These are phyloP conservation scores for Periglandula ipomoeae DNA, from an alignment of 2,329 filamentous ascomycete genomes.

Conservation along the genomic window DNA sequence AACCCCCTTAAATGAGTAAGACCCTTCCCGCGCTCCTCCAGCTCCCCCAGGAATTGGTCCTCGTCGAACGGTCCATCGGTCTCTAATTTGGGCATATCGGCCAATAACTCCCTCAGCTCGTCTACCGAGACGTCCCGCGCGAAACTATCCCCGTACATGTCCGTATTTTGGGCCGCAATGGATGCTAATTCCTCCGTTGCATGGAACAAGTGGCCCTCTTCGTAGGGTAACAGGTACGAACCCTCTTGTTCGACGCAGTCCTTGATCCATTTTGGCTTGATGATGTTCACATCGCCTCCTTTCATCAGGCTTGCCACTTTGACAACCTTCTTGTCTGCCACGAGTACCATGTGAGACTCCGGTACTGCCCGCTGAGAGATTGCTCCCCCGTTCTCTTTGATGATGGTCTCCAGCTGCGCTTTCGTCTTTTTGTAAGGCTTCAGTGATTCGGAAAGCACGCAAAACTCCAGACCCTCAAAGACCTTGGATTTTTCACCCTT, in stretches of 20 bases:
- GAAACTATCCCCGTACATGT: conserved; percentile 78
- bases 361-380: conserved; percentile 66
- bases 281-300: conserved; percentile 57
- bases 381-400: conserved; percentile 75
- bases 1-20: conserved; percentile 40
- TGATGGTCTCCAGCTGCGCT: conserved; percentile 65
- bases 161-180: conserved; percentile 53
- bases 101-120: conserved; percentile 49
- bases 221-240: conserved; percentile 53
- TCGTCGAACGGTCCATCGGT: conserved; percentile 32
- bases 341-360: conserved; percentile 53
- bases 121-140: conserved; percentile 55
- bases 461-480: conserved; percentile 72
- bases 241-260: conserved; percentile 61
- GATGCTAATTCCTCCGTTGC: conserved; percentile 46
- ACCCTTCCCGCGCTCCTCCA: conserved; percentile 47
- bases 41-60: conserved; percentile 38
- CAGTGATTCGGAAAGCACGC: conserved; percentile 67
- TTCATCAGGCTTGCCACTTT: conserved; percentile 80
- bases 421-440: conserved; percentile 67
- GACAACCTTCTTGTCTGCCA: conserved; percentile 73
- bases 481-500: conserved; percentile 50
- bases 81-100: conserved; percentile 41
- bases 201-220: conserved; percentile 62
- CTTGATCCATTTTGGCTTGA: conserved; percentile 72